A percentile compares a stretch with the other conserved stretches of the same genome.
Conservation (phyloP, 306 rosid species). For the Prunus davidiana region DNA sequence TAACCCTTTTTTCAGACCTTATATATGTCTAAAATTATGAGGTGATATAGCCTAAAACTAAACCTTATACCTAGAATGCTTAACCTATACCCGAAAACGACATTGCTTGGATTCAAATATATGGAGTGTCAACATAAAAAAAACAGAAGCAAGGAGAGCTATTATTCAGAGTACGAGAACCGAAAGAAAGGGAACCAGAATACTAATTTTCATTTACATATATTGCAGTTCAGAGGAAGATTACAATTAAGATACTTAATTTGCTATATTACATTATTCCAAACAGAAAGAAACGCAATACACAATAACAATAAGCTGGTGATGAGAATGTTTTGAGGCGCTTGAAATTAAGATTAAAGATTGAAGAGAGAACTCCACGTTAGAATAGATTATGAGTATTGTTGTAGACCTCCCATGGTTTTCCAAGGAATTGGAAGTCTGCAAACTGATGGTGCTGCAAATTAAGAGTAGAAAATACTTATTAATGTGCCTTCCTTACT, state of each 20-base stretch:
- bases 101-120: not conserved
- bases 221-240: not conserved
- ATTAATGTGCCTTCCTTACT: not conserved
- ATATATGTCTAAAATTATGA: no score
- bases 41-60: no score
- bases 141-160: not conserved
- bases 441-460: conserved; percentile 71
- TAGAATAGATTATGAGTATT: conserved; percentile 29
- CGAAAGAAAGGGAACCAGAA: not conserved
- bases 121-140: not conserved
- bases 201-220: not conserved
- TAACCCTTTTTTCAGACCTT: not conserved
- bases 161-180: not conserved
- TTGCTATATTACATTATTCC: conserved; percentile 12
- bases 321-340: not conserved
- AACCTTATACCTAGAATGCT: not conserved
- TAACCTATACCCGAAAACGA: not conserved
- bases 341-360: not conserved
- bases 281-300: conserved; percentile 6
- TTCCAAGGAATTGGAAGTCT: conserved; percentile 47
- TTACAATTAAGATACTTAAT: not conserved
- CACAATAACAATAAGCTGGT: not conserved
- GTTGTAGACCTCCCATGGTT: conserved; percentile 57
- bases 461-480: not conserved
- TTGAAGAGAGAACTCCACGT: conserved; percentile 5